phyloP scores from a whole-genome alignment of 2,329 filamentous ascomycete species.

The Apiospora sp. region DNA sequence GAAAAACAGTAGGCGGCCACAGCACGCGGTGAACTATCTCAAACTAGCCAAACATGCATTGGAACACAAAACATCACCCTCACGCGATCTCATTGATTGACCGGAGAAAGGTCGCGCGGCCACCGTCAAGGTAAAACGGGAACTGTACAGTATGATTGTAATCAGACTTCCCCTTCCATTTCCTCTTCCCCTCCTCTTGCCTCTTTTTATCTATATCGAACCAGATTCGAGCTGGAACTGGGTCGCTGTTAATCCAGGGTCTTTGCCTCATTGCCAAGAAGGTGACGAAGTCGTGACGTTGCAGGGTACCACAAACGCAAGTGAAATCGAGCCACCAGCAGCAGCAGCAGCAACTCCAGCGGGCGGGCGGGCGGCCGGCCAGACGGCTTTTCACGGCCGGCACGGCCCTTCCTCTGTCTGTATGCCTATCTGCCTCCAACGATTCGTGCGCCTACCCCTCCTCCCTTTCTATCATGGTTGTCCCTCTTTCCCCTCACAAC shows the following conservation, averaged over 20 bases:
- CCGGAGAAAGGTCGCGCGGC: conserved; percentile 2
- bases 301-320: background rate
- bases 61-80: background rate
- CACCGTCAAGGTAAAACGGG: background rate
- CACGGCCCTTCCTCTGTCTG: background rate
- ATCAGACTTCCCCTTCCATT: background rate
- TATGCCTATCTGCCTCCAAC: background rate
- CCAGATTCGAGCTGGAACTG: conserved; percentile 3
- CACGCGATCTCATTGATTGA: background rate
- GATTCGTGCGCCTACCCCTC: background rate
- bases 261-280: background rate
- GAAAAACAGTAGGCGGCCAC: background rate
- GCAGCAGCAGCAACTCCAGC: background rate
- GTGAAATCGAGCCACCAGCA: no score
- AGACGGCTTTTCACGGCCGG: conserved; percentile 13
- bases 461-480: background rate
- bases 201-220: background rate
- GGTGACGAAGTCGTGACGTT: conserved; percentile 18
- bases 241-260: background rate
- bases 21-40: background rate
- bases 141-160: background rate
- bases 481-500: background rate
- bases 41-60: background rate
- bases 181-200: background rate
- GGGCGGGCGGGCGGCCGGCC: background rate